phyloP scores from a whole-genome alignment of 2,329 filamentous ascomycete species.

The Pseudomassariella vexata region DNA sequence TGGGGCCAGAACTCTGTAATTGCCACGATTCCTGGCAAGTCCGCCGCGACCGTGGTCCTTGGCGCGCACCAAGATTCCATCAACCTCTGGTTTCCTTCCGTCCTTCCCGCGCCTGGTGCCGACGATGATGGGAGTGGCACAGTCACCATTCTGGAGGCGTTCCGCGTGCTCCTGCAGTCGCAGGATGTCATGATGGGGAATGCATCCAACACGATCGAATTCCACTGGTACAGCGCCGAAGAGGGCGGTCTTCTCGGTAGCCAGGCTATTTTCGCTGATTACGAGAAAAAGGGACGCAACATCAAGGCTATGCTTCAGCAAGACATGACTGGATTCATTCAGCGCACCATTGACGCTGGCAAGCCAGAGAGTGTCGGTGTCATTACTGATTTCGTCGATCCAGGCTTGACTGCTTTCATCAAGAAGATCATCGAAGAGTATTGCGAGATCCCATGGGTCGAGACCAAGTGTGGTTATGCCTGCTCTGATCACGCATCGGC shows the following conservation, averaged over 20 bases:
- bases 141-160: slow-evolving; percentile 88
- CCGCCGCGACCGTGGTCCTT: slow-evolving; percentile 78
- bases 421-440: slow-evolving; percentile 83
- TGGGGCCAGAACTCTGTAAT: slow-evolving; percentile 93
- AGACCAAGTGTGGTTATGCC: slow-evolving; percentile 86
- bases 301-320: slow-evolving; percentile 97
- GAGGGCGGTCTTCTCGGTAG: slow-evolving; percentile 64
- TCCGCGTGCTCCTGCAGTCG: slow-evolving; percentile 74
- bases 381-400: slow-evolving; percentile 86
- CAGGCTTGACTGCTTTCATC: slow-evolving; percentile 79
- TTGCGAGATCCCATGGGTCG: slow-evolving; percentile 79
- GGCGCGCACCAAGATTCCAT: slow-evolving; percentile 94
- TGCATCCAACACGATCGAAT: slow-evolving; percentile 82
- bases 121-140: slow-evolving; percentile 93
- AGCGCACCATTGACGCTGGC: slow-evolving; percentile 76
- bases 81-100: slow-evolving; percentile 81
- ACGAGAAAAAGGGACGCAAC: slow-evolving; percentile 66
- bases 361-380: slow-evolving; percentile 83
- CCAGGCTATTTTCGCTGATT: slow-evolving; percentile 81
- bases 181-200: slow-evolving; percentile 64
- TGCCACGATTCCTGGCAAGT: slow-evolving; percentile 81
- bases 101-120: slow-evolving; percentile 83
- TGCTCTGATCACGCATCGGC: slow-evolving; percentile 72
- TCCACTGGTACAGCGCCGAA: slow-evolving; percentile 84
- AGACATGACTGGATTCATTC: slow-evolving; percentile 91